Evolutionary conservation across 306 rosid genomes (phyloP).

Genomic region (Vachellia pachyceras): DNA sequence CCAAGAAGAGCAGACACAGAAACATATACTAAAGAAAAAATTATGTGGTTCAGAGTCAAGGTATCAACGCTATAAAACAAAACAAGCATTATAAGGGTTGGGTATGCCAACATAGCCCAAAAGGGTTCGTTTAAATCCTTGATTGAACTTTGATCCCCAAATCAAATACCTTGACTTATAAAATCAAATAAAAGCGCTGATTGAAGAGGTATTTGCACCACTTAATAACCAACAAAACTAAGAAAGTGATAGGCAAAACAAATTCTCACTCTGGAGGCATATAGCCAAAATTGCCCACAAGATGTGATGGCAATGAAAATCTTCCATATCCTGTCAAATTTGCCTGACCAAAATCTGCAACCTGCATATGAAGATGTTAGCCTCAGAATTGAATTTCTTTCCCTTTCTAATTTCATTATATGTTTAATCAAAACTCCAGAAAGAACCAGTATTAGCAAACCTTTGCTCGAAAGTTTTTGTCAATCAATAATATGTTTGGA

Average conservation of each 20-base stretch:
- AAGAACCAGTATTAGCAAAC: constrained; percentile 39
- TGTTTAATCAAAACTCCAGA: neutral
- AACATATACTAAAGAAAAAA: neutral
- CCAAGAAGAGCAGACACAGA: neutral
- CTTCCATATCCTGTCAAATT: constrained; percentile 65
- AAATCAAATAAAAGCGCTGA: neutral
- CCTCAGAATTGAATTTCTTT: neutral
- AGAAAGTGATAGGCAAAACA: neutral
- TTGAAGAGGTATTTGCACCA: neutral
- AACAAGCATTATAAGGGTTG: neutral
- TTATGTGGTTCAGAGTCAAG: neutral
- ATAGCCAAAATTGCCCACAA: constrained; percentile 83
- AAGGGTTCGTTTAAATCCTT: neutral
- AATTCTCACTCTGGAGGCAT: constrained; percentile 78
- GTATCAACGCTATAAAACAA: neutral
- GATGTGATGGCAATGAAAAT: constrained; percentile 63
- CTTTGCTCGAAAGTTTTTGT: constrained; percentile 73
- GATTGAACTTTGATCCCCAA: neutral
- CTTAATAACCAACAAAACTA: constrained; percentile 12
- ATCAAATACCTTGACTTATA: neutral
- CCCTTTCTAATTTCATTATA: neutral
- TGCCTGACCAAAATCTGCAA: constrained; percentile 82
- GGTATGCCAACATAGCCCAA: neutral
- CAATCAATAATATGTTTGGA: constrained; percentile 78
- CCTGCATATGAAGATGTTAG: constrained; percentile 51